Evolutionary conservation across 768 basidiomycete genomes (phyloP).

Genomic region (Tricholoma bakamatsutake): DNA sequence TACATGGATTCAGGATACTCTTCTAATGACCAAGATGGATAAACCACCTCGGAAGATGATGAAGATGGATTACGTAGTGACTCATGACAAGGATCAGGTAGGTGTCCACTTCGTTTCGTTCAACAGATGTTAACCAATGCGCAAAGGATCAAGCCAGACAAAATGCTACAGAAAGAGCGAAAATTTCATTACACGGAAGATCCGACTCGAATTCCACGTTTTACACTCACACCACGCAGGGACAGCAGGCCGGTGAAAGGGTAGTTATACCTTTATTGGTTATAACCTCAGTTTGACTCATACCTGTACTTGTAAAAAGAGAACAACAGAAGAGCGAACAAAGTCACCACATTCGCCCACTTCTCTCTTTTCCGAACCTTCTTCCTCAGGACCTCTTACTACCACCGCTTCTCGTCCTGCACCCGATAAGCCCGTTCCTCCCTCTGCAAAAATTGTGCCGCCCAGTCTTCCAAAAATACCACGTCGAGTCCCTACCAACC

Average conservation of each 20-base stretch:
- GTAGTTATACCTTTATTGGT: not conserved
- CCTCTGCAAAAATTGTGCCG: slow-evolving; percentile 7
- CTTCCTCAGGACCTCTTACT: not conserved
- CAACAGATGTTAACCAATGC: not conserved
- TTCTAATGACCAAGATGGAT: not conserved
- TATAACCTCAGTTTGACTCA: not conserved
- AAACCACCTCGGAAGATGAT: not conserved
- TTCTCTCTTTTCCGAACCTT: not conserved
- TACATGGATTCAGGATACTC: not conserved
- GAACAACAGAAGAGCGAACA: not conserved
- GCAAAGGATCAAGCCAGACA: not conserved
- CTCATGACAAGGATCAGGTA: not conserved
- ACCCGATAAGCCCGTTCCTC: not conserved
- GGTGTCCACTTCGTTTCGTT: not conserved
- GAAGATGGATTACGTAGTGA: not conserved
- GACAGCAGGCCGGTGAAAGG: not conserved
- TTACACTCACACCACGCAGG: not conserved
- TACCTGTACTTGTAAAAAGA: not conserved
- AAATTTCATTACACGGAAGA: not conserved
- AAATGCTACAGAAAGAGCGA: not conserved
- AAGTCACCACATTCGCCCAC: not conserved
- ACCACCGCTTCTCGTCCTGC: not conserved
- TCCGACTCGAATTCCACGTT: not conserved
- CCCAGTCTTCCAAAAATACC: slow-evolving; percentile 9
- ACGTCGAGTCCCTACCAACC: slow-evolving; percentile 13